Conservation (phyloP, 177 flowering plant species). For the Vitis hybrid region DNA sequence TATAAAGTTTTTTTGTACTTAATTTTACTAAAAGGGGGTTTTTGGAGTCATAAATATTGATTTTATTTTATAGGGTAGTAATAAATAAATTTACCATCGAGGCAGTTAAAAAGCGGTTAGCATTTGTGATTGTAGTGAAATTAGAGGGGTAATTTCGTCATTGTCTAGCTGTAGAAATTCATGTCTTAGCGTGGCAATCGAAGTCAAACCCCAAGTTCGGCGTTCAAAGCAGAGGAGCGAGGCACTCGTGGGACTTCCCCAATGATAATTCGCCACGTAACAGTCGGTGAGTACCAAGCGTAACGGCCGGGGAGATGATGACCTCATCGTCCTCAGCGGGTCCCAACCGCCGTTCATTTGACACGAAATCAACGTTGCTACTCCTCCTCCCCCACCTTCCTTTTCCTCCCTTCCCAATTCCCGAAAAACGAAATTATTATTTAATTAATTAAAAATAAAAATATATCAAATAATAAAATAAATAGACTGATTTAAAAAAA, state of each 20-base stretch:
- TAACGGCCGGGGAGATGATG: slow-evolving; percentile 45
- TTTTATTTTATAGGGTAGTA: no score
- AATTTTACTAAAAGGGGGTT: no score
- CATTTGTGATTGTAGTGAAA: no score
- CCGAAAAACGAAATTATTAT: no score
- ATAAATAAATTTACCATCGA: no score
- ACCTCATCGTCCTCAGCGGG: slow-evolving; percentile 25
- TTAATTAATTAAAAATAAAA: no score
- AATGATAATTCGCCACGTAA: slow-evolving; percentile 22
- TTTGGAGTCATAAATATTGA: no score
- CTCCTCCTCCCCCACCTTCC: not conserved
- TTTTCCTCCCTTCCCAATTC: not conserved
- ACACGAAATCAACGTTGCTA: slow-evolving; percentile 16
- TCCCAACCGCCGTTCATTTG: slow-evolving; percentile 37
- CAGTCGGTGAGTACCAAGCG: slow-evolving; percentile 25
- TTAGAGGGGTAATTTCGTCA: no score
- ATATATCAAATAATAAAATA: not conserved
- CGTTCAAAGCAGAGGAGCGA: slow-evolving; percentile 26
- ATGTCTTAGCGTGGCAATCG: slow-evolving; percentile 5
- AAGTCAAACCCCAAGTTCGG: slow-evolving; percentile 28
- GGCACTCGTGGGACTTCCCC: not conserved
- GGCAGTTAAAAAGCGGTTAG: no score
- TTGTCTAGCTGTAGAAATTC: no score
- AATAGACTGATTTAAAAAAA: not conserved
- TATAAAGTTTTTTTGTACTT: no score